Evolutionary conservation across 805 yeast species (phyloP), one percentile per base, ranked within the genome.

Genomic region (Cyberlindnera lachancei): DNA sequence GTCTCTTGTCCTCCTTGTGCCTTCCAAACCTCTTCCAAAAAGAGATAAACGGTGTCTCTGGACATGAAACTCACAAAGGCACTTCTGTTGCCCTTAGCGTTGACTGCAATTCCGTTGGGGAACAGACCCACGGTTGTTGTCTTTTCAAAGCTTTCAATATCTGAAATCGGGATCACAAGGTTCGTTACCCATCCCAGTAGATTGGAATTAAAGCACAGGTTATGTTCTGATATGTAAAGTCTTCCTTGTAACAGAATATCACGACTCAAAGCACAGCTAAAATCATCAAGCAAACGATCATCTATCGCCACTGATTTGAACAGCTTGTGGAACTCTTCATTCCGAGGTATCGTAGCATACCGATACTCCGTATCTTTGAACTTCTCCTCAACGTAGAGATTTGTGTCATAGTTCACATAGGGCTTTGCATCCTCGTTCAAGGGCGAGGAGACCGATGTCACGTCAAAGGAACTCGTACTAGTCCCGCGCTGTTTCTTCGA

Each of bases 121-220:
- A 90, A 86, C 16, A 90, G 63, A 0, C 94, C 95, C 6, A 85
- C 96, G 0, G 96, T 86, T 14, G 77, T 68, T 36, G 77, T 80
- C 56, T 85, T 84, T 48, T 90, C 96, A 44, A 87, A 73, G 18
- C 70, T 64, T 9, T 68, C 64, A 17, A 92, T 73, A 35, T 86
- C 95, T 29, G 68, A 73, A 43, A 78, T 70, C 0, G 85, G 76
- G 14, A 92, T 68, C 3, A 80, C 70, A 23, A 88, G 60, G 41
- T 73, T 82, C 8, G 96, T 85, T 9, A 86, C 82, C 95, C 96
- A 88, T 1, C 95, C 96, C 27, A 90, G 60, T 24, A 92, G 64
- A 44, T 80, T 81, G 7, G 96, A 81, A 52, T 86, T 79, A 66
- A 92, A 92, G 51, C 96, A 85, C 4, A 90, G 51, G 48, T 79